A percentile compares a stretch with the other conserved stretches of the same genome.
These are phyloP conservation scores for Pugionium cornutum DNA, from an alignment of 345 rosid genomes.

Conservation along the genomic window DNA sequence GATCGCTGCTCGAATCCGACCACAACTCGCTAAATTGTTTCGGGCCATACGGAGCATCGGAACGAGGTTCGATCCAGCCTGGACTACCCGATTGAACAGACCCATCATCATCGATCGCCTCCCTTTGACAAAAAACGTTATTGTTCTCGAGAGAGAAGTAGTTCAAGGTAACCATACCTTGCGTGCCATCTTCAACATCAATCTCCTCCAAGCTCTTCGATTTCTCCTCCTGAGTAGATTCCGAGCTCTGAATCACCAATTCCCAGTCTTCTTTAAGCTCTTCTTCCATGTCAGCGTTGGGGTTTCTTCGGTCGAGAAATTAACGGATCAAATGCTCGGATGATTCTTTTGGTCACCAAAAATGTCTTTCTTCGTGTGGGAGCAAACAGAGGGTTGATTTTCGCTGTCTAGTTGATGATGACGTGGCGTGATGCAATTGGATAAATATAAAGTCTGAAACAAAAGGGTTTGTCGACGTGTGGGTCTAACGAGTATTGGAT, in stretches of 20 bases:
- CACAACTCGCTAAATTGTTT: conserved; percentile 64
- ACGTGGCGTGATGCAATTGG: neutral
- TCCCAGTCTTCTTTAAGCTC: conserved; percentile 80
- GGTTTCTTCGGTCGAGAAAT: conserved; percentile 1
- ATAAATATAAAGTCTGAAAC: no score
- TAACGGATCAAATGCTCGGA: no score
- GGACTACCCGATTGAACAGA: conserved; percentile 79
- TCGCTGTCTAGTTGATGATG: neutral
- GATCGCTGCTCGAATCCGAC: conserved; percentile 91
- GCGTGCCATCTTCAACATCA: conserved; percentile 47
- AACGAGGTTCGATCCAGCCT: conserved; percentile 85
- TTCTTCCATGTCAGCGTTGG: conserved; percentile 40
- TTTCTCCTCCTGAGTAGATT: conserved; percentile 38
- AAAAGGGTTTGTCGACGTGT: no score
- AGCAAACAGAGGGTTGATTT: neutral
- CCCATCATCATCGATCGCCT: conserved; percentile 49
- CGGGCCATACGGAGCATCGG: conserved; percentile 49
- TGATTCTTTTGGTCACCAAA: neutral
- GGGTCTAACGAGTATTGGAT: no score
- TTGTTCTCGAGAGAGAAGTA: conserved; percentile 68
- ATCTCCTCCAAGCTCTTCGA: conserved; percentile 46
- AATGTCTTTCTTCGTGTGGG: neutral
- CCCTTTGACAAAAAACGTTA: conserved; percentile 32
- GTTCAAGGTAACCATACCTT: conserved; percentile 71
- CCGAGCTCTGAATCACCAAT: conserved; percentile 50